A percentile compares a stretch with the other conserved stretches of the same genome.
Evolutionary conservation across 495 filamentous ascomycete species (phyloP).

Genomic region (Chaetomium tenue): DNA sequence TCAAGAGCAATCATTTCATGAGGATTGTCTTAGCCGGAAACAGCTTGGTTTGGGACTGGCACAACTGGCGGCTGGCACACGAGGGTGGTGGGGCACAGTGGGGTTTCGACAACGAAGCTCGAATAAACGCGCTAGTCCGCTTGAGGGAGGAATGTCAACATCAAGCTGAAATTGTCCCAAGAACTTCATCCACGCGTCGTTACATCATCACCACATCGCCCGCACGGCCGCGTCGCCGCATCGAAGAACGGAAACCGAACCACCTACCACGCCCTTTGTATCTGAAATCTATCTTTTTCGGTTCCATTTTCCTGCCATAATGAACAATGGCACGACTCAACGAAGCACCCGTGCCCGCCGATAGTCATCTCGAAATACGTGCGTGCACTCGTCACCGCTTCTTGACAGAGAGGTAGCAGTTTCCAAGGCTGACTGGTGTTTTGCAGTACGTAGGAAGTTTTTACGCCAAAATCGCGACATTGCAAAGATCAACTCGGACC

Average conservation of each 20-base stretch:
- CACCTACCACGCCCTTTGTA: not conserved
- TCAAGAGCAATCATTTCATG: not conserved
- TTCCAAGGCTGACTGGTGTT: constrained; percentile 18
- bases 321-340: constrained; percentile 86
- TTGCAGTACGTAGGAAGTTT: constrained; percentile 76
- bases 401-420: not conserved
- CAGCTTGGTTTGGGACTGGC: not conserved
- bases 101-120: not conserved
- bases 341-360: constrained; percentile 66
- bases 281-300: not conserved
- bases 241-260: not conserved
- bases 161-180: constrained; percentile 28
- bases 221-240: constrained; percentile 7
- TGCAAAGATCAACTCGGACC: constrained; percentile 83
- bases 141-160: constrained; percentile 38
- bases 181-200: too few relatives aligned
- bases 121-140: constrained; percentile 24
- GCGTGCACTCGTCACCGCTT: constrained; percentile 40
- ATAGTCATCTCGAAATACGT: constrained; percentile 75
- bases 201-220: too few relatives aligned
- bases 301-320: constrained; percentile 15
- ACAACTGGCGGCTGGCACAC: not conserved
- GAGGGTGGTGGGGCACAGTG: constrained; percentile 2
- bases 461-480: constrained; percentile 94
- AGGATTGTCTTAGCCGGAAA: not conserved